Evolutionary conservation across 176 grass and related monocot species (phyloP).

Genomic region (Carex kokanica): DNA sequence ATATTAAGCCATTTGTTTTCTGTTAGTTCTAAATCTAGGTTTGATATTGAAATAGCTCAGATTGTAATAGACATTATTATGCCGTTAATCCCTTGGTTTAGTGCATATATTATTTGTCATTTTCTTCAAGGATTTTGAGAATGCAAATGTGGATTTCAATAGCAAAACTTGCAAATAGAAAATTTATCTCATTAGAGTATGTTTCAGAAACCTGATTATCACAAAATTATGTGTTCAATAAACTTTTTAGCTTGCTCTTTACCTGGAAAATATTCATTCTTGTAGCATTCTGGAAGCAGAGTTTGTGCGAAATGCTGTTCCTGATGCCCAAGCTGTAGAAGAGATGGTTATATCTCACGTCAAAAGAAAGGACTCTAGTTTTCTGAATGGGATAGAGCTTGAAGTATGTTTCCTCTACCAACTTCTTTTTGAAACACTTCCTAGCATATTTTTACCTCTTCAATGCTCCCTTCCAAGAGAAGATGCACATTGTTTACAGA

Average conservation of each 20-base stretch:
- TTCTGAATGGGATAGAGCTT: constrained; percentile 64
- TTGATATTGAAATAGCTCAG: not conserved
- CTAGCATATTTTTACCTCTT: constrained; percentile 9
- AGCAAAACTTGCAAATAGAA: not conserved
- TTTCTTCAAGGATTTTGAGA: constrained; percentile 1
- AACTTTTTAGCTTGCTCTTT: constrained; percentile 37
- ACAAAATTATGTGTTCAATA: not conserved
- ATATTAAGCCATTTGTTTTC: not conserved
- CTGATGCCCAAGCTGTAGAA: constrained; percentile 72
- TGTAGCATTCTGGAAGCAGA: constrained; percentile 99
- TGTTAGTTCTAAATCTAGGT: not conserved
- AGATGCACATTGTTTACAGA: not conserved
- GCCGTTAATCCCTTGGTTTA: not conserved
- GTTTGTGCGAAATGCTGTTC: constrained; percentile 88
- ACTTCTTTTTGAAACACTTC: constrained; percentile 23
- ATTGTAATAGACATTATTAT: not conserved
- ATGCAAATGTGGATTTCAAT: not conserved
- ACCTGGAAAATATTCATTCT: constrained; percentile 69
- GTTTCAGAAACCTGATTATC: not conserved
- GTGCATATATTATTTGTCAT: not conserved
- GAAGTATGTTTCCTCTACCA: constrained; percentile 50
- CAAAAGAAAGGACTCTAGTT: constrained; percentile 47
- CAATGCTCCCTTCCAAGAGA: not conserved
- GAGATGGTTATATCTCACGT: constrained; percentile 64
- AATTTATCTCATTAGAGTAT: not conserved